A percentile compares a stretch with the other conserved stretches of the same genome.
Conservation (phyloP, 2,329 filamentous ascomycete species). For the Stemphylium vesicarium region DNA sequence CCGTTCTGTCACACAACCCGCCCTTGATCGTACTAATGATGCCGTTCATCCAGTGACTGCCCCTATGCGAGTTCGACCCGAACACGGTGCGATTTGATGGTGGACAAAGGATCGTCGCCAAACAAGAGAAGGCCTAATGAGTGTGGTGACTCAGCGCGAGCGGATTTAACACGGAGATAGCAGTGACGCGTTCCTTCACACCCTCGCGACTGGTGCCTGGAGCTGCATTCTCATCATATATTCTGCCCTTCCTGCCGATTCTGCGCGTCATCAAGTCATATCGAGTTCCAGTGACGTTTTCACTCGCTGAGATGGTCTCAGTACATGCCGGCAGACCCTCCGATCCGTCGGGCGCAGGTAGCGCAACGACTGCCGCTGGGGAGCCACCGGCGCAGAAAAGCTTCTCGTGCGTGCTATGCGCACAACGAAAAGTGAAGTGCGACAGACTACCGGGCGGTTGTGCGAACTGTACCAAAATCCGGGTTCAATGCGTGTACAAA, state of each 20-base stretch:
- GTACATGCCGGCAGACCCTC: background rate
- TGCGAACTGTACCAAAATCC: slow-evolving; percentile 38
- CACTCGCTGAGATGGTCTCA: background rate
- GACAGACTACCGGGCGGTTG: slow-evolving; percentile 39
- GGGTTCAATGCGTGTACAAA: slow-evolving; percentile 42
- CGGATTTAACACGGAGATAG: too few species aligned
- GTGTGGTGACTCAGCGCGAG: too few species aligned
- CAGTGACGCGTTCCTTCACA: too few species aligned
- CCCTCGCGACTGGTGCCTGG: too few species aligned
- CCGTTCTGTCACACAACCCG: too few species aligned
- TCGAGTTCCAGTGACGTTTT: background rate
- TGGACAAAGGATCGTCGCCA: too few species aligned
- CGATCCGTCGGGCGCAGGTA: background rate
- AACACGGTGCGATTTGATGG: too few species aligned
- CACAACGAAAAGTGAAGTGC: slow-evolving; percentile 45
- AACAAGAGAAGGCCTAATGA: too few species aligned
- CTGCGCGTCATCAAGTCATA: background rate
- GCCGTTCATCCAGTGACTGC: too few species aligned
- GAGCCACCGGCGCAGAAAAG: slow-evolving; percentile 26
- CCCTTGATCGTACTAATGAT: too few species aligned
- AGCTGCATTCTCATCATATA: background rate
- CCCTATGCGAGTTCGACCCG: too few species aligned
- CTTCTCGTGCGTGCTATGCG: slow-evolving; percentile 44
- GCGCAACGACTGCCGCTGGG: background rate
- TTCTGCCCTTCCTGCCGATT: background rate